A percentile compares a stretch with the other conserved stretches of the same genome.
Evolutionary conservation across 768 basidiomycete genomes (phyloP).

Genomic region (Trametes cinnabarina): DNA sequence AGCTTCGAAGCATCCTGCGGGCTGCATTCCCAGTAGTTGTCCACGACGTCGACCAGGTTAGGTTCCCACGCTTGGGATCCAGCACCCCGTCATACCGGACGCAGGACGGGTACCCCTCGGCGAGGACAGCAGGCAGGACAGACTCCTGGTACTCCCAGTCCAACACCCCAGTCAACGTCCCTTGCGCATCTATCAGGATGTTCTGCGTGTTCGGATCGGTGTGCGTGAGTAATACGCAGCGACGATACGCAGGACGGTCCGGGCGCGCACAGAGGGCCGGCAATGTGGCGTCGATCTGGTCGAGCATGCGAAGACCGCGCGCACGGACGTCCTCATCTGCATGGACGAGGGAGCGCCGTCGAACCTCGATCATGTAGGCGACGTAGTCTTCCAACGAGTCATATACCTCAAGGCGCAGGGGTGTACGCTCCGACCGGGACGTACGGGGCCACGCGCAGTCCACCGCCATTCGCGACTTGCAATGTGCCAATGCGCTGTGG

Average conservation of each 20-base stretch:
- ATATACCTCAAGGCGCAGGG: neutral
- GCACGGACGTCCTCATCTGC: neutral
- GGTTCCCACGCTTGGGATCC: conserved; percentile 15
- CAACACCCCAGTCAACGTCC: conserved; percentile 20
- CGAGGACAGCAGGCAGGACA: conserved; percentile 23
- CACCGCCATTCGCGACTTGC: neutral
- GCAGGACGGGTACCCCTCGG: conserved; percentile 26
- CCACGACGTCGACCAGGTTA: conserved; percentile 1
- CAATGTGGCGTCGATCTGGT: neutral
- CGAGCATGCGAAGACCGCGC: neutral
- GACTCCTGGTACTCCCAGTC: conserved; percentile 26
- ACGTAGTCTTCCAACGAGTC: neutral
- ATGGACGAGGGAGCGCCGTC: neutral
- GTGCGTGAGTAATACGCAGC: conserved; percentile 18
- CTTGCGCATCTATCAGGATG: conserved; percentile 17
- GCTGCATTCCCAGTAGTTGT: neutral
- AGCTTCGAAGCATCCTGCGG: conserved; percentile 4
- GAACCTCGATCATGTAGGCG: neutral
- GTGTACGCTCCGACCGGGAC: neutral
- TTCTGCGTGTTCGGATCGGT: conserved; percentile 17
- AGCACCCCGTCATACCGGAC: conserved; percentile 23
- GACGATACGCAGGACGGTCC: neutral
- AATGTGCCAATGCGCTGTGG: neutral
- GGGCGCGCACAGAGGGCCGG: neutral
- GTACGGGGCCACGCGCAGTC: neutral